These are phyloP conservation scores for Aspergillus sp. DNA, from an alignment of 2,329 filamentous ascomycete genomes.

Conservation along the genomic window DNA sequence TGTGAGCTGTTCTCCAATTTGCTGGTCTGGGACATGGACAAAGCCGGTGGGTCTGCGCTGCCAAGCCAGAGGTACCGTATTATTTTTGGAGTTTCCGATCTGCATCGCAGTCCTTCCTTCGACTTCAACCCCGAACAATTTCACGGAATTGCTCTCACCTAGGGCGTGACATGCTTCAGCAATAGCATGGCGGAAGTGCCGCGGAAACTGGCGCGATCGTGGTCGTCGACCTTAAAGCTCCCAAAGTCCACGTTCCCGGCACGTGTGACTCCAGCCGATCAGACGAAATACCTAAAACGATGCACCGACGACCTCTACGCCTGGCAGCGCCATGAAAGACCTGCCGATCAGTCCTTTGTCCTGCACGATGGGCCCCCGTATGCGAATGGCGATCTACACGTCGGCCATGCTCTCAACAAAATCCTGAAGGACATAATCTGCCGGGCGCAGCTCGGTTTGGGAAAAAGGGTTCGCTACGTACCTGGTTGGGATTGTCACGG, in stretches of 20 bases:
- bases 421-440: conserved; percentile 93
- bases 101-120: neutral
- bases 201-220: conserved; percentile 50
- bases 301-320: conserved; percentile 85
- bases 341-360: conserved; percentile 64
- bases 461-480: conserved; percentile 73
- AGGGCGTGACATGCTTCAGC: conserved; percentile 26
- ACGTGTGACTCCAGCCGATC: conserved; percentile 46
- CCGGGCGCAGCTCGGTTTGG: conserved; percentile 75
- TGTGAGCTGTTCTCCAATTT: too few species aligned
- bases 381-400: conserved; percentile 87
- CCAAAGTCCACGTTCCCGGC: conserved; percentile 71
- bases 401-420: conserved; percentile 95
- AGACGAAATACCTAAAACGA: conserved; percentile 63
- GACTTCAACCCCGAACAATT: neutral
- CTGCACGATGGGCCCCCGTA: conserved; percentile 97
- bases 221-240: conserved; percentile 72
- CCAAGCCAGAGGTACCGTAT: neutral
- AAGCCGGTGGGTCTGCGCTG: neutral
- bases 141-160: neutral
- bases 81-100: neutral
- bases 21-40: neutral
- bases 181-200: conserved; percentile 40
- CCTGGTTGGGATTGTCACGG: conserved; percentile 99
- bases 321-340: conserved; percentile 69